Conservation (phyloP, 305 asterid genomes). For the Plantago coronopus region DNA sequence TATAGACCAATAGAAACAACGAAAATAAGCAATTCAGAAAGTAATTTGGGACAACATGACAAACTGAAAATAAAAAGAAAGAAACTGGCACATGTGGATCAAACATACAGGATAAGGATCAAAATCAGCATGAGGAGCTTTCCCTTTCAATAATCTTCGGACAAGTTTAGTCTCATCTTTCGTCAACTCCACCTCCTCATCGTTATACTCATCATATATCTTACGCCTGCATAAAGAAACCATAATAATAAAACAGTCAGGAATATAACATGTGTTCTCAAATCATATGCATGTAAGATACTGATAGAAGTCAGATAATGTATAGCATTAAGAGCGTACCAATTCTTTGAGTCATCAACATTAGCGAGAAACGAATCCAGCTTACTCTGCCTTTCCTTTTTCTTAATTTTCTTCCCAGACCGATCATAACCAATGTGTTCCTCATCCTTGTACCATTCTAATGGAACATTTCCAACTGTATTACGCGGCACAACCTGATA, state of each 20-base stretch:
- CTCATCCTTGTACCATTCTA: slow-evolving; percentile 86
- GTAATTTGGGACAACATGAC: not conserved
- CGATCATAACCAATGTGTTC: slow-evolving; percentile 91
- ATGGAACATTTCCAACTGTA: slow-evolving; percentile 86
- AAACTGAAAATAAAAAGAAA: not conserved
- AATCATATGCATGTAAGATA: not conserved
- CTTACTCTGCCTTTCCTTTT: slow-evolving; percentile 73
- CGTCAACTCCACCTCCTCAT: slow-evolving; percentile 83
- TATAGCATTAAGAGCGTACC: slow-evolving; percentile 45
- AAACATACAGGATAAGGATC: slow-evolving; percentile 79
- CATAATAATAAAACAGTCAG: slow-evolving; percentile 6
- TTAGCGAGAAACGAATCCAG: slow-evolving; percentile 77
- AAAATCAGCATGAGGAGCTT: slow-evolving; percentile 90
- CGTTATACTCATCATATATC: slow-evolving; percentile 76
- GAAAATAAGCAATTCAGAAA: slow-evolving; percentile 9
- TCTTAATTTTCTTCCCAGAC: slow-evolving; percentile 89
- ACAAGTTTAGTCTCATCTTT: slow-evolving; percentile 62
- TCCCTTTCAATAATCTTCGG: slow-evolving; percentile 64
- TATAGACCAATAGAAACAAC: slow-evolving; percentile 15
- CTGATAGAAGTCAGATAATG: slow-evolving; percentile 12
- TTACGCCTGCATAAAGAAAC: slow-evolving; percentile 59
- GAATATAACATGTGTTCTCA: slow-evolving; percentile 8
- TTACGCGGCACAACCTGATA: slow-evolving; percentile 84
- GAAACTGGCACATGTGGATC: slow-evolving; percentile 12
- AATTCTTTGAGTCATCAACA: slow-evolving; percentile 69